Percentiles rank a stretch among this genome's conserved stretches.
Conservation (phyloP, 2,329 filamentous ascomycete species). For the Penicillium hesseltinei region DNA sequence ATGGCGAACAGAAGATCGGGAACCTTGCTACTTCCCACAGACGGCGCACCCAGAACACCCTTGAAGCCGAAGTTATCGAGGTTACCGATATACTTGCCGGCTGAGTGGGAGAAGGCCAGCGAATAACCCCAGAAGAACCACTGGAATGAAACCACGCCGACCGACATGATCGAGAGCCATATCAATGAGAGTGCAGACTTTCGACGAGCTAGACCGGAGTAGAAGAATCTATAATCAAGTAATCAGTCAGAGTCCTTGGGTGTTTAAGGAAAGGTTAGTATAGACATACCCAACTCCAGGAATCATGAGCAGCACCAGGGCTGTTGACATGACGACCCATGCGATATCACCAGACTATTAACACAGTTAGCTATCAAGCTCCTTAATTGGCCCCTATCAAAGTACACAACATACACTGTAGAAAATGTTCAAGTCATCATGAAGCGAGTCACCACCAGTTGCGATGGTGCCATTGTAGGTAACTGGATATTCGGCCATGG, state of each 20-base stretch:
- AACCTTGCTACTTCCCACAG: conserved; percentile 68
- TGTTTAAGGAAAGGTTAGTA: not conserved
- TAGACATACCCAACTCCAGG: conserved; percentile 70
- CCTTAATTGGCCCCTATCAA: not conserved
- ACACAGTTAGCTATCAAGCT: conserved; percentile 15
- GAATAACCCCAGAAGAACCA: conserved; percentile 97
- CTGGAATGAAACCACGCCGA: conserved; percentile 77
- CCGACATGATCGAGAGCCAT: conserved; percentile 79
- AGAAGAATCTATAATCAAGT: conserved; percentile 68
- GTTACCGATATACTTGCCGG: conserved; percentile 73
- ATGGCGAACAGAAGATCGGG: conserved; percentile 83
- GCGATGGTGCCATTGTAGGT: conserved; percentile 63
- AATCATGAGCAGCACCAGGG: conserved; percentile 87
- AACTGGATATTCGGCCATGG: conserved; percentile 41
- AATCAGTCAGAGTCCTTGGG: conserved; percentile 6
- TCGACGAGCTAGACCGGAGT: conserved; percentile 81
- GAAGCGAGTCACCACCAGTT: conserved; percentile 65
- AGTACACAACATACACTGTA: conserved; percentile 55
- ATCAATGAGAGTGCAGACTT: conserved; percentile 86
- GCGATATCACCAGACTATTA: conserved; percentile 72
- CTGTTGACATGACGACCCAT: conserved; percentile 74
- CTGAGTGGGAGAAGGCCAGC: conserved; percentile 74
- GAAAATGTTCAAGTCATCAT: conserved; percentile 75
- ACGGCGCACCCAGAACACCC: conserved; percentile 71
- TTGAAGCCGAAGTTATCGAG: conserved; percentile 76